Evolutionary conservation across 495 filamentous ascomycete species (phyloP).

Genomic region (Podospora didyma): DNA sequence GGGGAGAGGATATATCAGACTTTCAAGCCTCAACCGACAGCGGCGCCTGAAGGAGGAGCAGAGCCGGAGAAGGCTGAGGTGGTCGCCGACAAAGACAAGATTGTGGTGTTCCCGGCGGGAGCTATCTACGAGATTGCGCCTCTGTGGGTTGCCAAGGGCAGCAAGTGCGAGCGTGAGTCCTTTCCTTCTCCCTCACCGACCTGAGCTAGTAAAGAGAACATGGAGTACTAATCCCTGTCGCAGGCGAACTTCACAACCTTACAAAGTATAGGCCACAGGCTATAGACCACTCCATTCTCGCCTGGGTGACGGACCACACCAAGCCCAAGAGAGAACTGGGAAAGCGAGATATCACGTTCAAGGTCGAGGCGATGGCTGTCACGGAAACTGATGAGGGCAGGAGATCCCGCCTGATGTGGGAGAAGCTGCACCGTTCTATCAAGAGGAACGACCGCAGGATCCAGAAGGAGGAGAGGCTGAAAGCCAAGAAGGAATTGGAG

Average conservation of each 20-base stretch:
- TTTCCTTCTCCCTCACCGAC: background rate
- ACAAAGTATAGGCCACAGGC: slow-evolving; percentile 23
- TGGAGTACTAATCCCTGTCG: background rate
- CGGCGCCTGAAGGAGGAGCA: background rate
- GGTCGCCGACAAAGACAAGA: slow-evolving; percentile 27
- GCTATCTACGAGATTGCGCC: slow-evolving; percentile 31
- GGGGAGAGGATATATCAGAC: slow-evolving; percentile 14
- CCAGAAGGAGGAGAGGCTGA: slow-evolving; percentile 23
- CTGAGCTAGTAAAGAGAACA: background rate
- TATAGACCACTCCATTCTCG: slow-evolving; percentile 23
- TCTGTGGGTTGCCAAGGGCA: slow-evolving; percentile 28
- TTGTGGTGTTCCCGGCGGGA: slow-evolving; percentile 30
- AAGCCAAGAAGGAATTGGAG: slow-evolving; percentile 18
- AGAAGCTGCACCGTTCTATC: slow-evolving; percentile 24
- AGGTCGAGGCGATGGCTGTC: slow-evolving; percentile 28
- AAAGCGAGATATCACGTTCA: slow-evolving; percentile 30
- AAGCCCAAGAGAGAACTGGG: slow-evolving; percentile 26
- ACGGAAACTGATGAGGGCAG: slow-evolving; percentile 28
- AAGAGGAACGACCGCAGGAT: slow-evolving; percentile 22
- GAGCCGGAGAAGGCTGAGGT: background rate
- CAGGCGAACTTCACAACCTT: slow-evolving; percentile 28
- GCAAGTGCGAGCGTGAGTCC: slow-evolving; percentile 30
- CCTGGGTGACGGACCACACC: slow-evolving; percentile 29
- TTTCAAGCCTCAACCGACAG: slow-evolving; percentile 11
- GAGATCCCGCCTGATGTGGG: slow-evolving; percentile 28